These are phyloP conservation scores for Rhynchospora tenuis DNA, from an alignment of 176 grass and related monocot genomes.

Conservation along the genomic window DNA sequence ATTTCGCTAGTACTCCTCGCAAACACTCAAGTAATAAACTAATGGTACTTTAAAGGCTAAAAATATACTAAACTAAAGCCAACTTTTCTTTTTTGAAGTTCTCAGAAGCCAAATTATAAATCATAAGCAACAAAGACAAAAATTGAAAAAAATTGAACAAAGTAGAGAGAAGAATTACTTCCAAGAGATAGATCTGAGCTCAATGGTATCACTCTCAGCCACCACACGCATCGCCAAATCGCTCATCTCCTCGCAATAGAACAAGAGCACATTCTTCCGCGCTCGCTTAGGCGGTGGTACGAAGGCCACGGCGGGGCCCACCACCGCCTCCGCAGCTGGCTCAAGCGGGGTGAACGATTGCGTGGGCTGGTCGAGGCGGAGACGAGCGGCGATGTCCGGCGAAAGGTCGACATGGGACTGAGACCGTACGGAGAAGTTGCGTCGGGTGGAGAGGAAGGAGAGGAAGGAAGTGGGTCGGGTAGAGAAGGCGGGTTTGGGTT, in stretches of 20 bases:
- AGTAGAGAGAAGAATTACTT: conserved; percentile 32
- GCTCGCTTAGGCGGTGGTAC: not conserved
- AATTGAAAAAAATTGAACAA: not conserved
- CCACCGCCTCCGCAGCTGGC: conserved; percentile 20
- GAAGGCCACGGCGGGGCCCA: not conserved
- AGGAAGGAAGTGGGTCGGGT: conserved; percentile 20
- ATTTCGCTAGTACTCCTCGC: not conserved
- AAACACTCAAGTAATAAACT: no score
- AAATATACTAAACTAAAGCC: not conserved
- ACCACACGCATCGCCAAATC: conserved; percentile 69
- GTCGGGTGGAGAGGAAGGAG: not conserved
- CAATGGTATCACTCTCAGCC: conserved; percentile 65
- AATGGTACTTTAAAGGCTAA: no score
- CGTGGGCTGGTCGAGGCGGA: conserved; percentile 37
- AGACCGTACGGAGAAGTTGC: conserved; percentile 36
- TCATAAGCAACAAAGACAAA: not conserved
- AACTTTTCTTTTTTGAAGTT: not conserved
- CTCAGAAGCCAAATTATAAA: not conserved
- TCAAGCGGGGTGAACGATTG: conserved; percentile 35
- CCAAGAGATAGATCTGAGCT: conserved; percentile 81
- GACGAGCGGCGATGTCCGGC: conserved; percentile 23
- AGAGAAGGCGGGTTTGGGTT: conserved; percentile 4
- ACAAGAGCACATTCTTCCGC: conserved; percentile 70
- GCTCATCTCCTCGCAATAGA: conserved; percentile 93
- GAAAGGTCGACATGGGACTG: conserved; percentile 50